phyloP scores from a whole-genome alignment of 129 eudicot genomes.

The Centaurea solstitialis region DNA sequence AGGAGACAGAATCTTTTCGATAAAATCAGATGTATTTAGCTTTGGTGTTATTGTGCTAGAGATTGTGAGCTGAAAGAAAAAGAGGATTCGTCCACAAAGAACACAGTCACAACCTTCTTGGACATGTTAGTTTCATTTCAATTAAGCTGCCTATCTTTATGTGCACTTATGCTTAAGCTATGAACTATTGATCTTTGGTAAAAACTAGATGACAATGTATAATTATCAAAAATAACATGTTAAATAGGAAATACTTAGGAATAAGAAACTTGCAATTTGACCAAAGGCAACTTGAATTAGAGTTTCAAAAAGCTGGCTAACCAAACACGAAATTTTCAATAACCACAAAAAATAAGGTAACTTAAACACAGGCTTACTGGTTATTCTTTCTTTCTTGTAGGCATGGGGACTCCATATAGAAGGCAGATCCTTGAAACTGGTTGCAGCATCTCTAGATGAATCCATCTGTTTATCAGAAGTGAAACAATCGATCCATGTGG shows the following conservation, averaged over 20 bases:
- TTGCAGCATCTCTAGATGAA: constrained; percentile 19
- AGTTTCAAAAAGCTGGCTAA: neutral
- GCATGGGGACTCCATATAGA: constrained; percentile 45
- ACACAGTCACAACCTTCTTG: constrained; percentile 44
- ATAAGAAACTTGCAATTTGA: too few relatives aligned
- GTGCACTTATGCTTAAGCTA: neutral
- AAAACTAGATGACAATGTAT: neutral
- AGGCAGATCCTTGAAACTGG: constrained; percentile 34
- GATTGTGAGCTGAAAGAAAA: constrained; percentile 40
- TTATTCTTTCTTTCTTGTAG: constrained; percentile 14
- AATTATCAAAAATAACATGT: neutral
- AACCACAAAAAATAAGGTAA: neutral
- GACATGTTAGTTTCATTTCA: constrained; percentile 40
- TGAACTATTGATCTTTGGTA: neutral
- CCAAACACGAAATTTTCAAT: neutral
- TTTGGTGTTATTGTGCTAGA: constrained; percentile 44
- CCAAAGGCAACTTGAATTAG: neutral
- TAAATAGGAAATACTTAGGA: neutral
- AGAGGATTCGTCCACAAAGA: constrained; percentile 40
- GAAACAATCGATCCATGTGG: constrained; percentile 33
- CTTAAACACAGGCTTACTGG: neutral
- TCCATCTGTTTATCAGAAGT: constrained; percentile 14
- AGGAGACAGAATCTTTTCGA: constrained; percentile 39
- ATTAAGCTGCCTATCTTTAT: neutral
- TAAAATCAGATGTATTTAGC: constrained; percentile 53